Evolutionary conservation across 768 basidiomycete genomes (phyloP), one percentile per base, ranked within the genome.

Genomic region (Multifurca ochricompacta): DNA sequence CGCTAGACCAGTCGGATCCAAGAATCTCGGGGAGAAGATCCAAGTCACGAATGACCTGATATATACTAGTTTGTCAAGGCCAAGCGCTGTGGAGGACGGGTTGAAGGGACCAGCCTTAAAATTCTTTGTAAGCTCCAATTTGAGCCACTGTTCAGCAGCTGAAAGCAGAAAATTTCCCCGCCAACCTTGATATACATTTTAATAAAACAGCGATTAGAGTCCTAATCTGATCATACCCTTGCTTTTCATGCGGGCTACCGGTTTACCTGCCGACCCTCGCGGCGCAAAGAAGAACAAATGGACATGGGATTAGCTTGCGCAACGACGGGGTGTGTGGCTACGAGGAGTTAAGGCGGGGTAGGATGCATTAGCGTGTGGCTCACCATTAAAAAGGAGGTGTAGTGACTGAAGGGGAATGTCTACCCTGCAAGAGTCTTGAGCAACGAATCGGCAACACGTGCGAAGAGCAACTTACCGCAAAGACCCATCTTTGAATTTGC

Each of bases 231-330:
- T 19, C 60, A 23, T 56, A 82, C 87, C 91, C 81, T 91, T 95
- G 36, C 91, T 91, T 68, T 89, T 92, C 9, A 91, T 78, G 68
- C 96, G 93, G 4, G 91, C 90, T 0, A 98, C 95, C 0, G 96
- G 96, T 63, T 86, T 87, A 31, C 94, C 94, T 8, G 87, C 83
- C 0, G 89, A 90, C 16, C 91, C 92, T 63, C 85, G 74, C 56
- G 89, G 87, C 2, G 91, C 91, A 66, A 95, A 97, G 73, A 96
- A 95, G 69, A 96, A 96, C 18, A 97, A 66, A 68, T 96, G 93
- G 7, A 96, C 87, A 62, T 89, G 87, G 1, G 83, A 54, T 98
- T 99, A 21, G 90, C 93, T 71, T 97, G 93, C 2, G 88, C 91
- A 37, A 98, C 95, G 48, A 97, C 85, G 3, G 90, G 87, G 70